Evolutionary conservation across 148 eudicot genomes (phyloP).

Genomic region (Mesembryanthemum crystallinum): DNA sequence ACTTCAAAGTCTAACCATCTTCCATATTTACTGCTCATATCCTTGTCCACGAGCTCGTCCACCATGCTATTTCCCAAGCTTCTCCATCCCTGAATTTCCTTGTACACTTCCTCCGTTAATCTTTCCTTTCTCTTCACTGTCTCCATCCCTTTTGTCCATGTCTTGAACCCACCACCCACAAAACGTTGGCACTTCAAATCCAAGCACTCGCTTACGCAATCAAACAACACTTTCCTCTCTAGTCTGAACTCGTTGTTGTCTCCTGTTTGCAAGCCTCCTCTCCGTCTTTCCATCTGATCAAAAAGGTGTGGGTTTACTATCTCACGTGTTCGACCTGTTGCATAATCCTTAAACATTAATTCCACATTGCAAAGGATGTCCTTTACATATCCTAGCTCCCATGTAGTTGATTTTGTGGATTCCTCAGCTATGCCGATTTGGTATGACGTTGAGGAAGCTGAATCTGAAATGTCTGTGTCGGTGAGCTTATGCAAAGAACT

Average conservation of each 20-base stretch:
- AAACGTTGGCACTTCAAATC: slow-evolving; percentile 56
- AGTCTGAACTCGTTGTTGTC: slow-evolving; percentile 25
- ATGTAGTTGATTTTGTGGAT: slow-evolving; percentile 32
- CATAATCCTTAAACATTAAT: slow-evolving; percentile 59
- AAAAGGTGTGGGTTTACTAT: slow-evolving; percentile 66
- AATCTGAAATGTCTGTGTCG: slow-evolving; percentile 75
- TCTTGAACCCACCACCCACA: slow-evolving; percentile 43
- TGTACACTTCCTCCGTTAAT: slow-evolving; percentile 66
- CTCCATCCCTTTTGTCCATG: slow-evolving; percentile 56
- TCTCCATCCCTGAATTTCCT: slow-evolving; percentile 62
- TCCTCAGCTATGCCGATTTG: slow-evolving; percentile 21
- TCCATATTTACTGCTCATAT: slow-evolving; percentile 74
- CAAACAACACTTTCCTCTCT: slow-evolving; percentile 58
- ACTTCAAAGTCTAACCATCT: slow-evolving; percentile 79
- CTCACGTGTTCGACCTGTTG: slow-evolving; percentile 52
- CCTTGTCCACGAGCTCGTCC: slow-evolving; percentile 89
- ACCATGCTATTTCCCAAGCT: slow-evolving; percentile 66
- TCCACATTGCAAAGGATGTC: slow-evolving; percentile 54
- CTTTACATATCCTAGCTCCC: slow-evolving; percentile 73
- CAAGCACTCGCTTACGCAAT: slow-evolving; percentile 70
- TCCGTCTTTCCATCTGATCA: slow-evolving; percentile 58
- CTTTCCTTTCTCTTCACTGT: slow-evolving; percentile 50
- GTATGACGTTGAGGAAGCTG: slow-evolving; percentile 64
- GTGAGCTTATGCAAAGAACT: slow-evolving; percentile 33
- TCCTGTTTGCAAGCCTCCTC: slow-evolving; percentile 11